Evolutionary conservation across 1,284 basidiomycete species (phyloP).

Genomic region (Entoloma clypeatum): DNA sequence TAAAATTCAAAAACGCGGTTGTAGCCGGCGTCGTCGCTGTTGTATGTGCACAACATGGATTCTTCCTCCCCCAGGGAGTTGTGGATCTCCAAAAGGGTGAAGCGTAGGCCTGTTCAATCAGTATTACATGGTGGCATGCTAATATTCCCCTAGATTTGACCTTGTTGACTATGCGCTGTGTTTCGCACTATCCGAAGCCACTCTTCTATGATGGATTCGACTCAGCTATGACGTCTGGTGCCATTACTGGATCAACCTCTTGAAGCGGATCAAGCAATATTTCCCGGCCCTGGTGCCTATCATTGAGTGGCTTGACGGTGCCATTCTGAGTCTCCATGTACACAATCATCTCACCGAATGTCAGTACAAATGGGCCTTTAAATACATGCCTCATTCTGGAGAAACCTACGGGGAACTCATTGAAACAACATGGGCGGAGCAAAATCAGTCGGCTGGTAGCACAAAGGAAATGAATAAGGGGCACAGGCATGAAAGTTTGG

Average conservation of each 20-base stretch:
- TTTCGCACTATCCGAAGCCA: slow-evolving; percentile 10
- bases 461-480: slow-evolving; percentile 24
- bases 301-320: slow-evolving; percentile 16
- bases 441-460: slow-evolving; percentile 22
- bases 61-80: slow-evolving; percentile 22
- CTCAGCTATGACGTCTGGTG: slow-evolving; percentile 27
- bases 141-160: slow-evolving; percentile 7
- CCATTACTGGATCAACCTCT: slow-evolving; percentile 19
- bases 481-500: slow-evolving; percentile 23
- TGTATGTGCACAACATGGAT: slow-evolving; percentile 25
- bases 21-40: slow-evolving; percentile 25
- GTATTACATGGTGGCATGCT: neutral
- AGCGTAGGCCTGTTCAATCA: slow-evolving; percentile 15
- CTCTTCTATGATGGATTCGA: slow-evolving; percentile 17
- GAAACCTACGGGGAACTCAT: slow-evolving; percentile 22
- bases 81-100: slow-evolving; percentile 26
- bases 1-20: slow-evolving; percentile 26
- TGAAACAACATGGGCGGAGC: slow-evolving; percentile 22
- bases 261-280: slow-evolving; percentile 8
- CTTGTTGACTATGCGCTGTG: slow-evolving; percentile 18
- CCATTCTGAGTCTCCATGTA: slow-evolving; percentile 25
- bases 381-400: slow-evolving; percentile 18
- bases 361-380: slow-evolving; percentile 19
- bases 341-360: slow-evolving; percentile 19
- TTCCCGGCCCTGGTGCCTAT: slow-evolving; percentile 10